Evolutionary conservation across 176 grass and related monocot species (phyloP), one percentile per base, ranked within the genome.

Genomic region (Otatea glauca): DNA sequence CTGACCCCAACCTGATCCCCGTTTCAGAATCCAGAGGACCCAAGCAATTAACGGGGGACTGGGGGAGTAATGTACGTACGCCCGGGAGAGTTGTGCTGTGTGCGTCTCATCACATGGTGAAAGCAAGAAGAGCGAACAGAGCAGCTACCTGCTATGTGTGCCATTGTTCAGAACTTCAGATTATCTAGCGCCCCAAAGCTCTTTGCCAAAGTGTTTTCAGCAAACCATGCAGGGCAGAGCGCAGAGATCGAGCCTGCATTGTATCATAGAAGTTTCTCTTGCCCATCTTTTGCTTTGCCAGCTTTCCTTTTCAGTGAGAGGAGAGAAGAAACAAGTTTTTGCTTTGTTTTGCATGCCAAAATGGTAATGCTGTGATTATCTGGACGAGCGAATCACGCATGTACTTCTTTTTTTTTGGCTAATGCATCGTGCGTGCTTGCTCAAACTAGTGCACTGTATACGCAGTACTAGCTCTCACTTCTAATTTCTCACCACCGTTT

Each of bases 261-360:
- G 56, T 51, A 44, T 80, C 23, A 24, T 35, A 37, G 35, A 88
- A 88, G 72, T 72, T 86, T 75, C 83, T 47, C 25, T 32, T 39
- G 21, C 21, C 27, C 65, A 71, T 42, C 54, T 41, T 79, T 86
- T 74, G 50, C 49, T 76, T 21, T 63, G 37, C 60, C 15, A 64
- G 12, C 62, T 6, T 41, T 35, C 24, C 18, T 23, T 11, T 77
- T 44, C 13, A 56, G 5, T 44, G n/a, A 65, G 41, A 65, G 16
- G 4, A 2, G 68, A 35, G 25, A 72, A 73, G 8, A 29, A 55
- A 14, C 35, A 56, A 56, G 16, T 7, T 38, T 15, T 65, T 1
- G 38, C 18, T 77, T 68, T n/a, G 11, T 17, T 59, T 37, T 37
- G 38, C 17, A 24, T 48, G 38, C 9, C 83, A 63, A 54, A 81